phyloP scores from a whole-genome alignment of 768 basidiomycete species.

The Podaxis mareebaensis region DNA sequence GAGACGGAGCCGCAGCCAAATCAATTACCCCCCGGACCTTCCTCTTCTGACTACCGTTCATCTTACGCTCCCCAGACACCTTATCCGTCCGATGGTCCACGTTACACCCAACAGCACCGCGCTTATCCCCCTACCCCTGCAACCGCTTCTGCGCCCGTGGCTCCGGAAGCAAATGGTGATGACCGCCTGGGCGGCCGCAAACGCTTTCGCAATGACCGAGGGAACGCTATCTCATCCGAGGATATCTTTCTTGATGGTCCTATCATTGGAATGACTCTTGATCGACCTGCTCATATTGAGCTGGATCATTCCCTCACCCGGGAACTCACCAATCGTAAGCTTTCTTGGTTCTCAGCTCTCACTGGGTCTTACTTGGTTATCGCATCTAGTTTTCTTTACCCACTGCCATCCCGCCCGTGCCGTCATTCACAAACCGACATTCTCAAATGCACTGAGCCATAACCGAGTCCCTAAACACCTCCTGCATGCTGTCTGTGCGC shows the following conservation, averaged over 20 bases:
- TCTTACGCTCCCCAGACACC: slow-evolving; percentile 22
- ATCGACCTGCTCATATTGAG: slow-evolving; percentile 43
- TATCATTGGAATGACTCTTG: slow-evolving; percentile 34
- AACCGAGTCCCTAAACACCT: slow-evolving; percentile 71
- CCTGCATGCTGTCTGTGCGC: slow-evolving; percentile 72
- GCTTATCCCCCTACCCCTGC: slow-evolving; percentile 21
- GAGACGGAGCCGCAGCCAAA: slow-evolving; percentile 23
- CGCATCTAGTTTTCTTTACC: slow-evolving; percentile 69
- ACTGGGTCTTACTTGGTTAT: slow-evolving; percentile 17
- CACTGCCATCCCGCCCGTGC: slow-evolving; percentile 78
- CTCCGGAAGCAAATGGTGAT: slow-evolving; percentile 39
- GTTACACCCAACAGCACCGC: slow-evolving; percentile 23
- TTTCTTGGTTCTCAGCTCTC: slow-evolving; percentile 16
- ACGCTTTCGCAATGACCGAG: slow-evolving; percentile 47
- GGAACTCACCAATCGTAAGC: slow-evolving; percentile 74
- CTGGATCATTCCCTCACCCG: slow-evolving; percentile 66
- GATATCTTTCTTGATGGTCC: slow-evolving; percentile 43
- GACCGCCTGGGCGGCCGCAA: slow-evolving; percentile 43
- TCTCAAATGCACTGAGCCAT: slow-evolving; percentile 63
- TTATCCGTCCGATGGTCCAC: slow-evolving; percentile 28
- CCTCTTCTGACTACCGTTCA: slow-evolving; percentile 16
- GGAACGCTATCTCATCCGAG: slow-evolving; percentile 36
- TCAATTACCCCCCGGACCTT: slow-evolving; percentile 16
- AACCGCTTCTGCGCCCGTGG: slow-evolving; percentile 19
- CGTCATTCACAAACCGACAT: slow-evolving; percentile 79